These are phyloP conservation scores for Clathrospora elynae DNA, from an alignment of 2,329 filamentous ascomycete species.

Conservation along the genomic window DNA sequence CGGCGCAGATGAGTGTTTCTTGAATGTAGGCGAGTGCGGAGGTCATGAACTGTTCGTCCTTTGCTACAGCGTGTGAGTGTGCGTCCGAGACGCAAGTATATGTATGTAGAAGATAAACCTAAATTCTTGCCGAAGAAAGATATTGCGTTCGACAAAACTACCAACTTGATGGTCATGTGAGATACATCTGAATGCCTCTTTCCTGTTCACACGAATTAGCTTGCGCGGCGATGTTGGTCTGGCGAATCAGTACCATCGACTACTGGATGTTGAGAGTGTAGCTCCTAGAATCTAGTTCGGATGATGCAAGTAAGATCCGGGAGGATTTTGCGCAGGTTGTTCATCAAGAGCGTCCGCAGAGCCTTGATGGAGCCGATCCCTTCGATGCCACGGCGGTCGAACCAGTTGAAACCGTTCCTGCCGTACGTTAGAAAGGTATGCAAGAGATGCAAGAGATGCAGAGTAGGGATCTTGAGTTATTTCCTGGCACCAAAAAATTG, in stretches of 20 bases:
- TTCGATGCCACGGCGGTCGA: constrained; percentile 32
- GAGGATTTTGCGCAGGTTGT: constrained; percentile 20
- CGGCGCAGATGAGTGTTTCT: constrained; percentile 31
- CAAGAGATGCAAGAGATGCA: neutral
- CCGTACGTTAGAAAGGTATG: constrained; percentile 19
- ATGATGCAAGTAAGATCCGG: constrained; percentile 20
- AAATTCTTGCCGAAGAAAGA: constrained; percentile 25
- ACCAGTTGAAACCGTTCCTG: constrained; percentile 41
- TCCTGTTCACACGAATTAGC: constrained; percentile 3
- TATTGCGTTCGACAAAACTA: constrained; percentile 20
- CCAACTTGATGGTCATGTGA: constrained; percentile 19
- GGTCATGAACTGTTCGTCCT: constrained; percentile 31
- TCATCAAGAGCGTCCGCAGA: constrained; percentile 30
- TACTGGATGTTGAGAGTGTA: constrained; percentile 10
- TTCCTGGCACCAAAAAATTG: too few relatives aligned
- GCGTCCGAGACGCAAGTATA: neutral
- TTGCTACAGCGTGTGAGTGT: constrained; percentile 10
- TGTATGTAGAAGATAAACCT: neutral
- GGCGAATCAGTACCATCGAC: constrained; percentile 6
- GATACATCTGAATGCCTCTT: constrained; percentile 16
- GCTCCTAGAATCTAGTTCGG: constrained; percentile 15
- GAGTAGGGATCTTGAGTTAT: too few relatives aligned
- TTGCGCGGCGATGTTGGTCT: neutral
- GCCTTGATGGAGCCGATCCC: constrained; percentile 31
- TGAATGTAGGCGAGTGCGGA: constrained; percentile 30